These are phyloP conservation scores for Phoma sp. DNA, from an alignment of 2,329 filamentous ascomycete species.

Conservation along the genomic window DNA sequence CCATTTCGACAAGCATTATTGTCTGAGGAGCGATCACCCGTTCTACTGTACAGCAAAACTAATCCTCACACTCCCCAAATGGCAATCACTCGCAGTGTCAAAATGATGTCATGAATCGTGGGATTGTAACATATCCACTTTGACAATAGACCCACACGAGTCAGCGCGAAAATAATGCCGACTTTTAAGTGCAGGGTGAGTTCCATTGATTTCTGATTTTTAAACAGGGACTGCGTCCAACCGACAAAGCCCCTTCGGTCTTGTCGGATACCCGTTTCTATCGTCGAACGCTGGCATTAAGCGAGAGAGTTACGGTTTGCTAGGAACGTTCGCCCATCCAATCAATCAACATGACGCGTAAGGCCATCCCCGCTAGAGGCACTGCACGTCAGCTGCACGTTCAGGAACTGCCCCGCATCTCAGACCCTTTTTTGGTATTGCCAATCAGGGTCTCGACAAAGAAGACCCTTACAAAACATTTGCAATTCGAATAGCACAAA, in stretches of 20 bases:
- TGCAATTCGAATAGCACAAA: background rate
- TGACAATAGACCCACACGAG: background rate
- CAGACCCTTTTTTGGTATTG: background rate
- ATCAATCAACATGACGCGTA: background rate
- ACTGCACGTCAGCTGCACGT: slow-evolving; percentile 6
- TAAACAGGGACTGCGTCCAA: background rate
- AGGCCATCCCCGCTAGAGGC: slow-evolving; percentile 1
- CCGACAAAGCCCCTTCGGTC: background rate
- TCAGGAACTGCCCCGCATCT: slow-evolving; percentile 7
- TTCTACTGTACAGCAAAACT: background rate
- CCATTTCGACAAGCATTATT: background rate
- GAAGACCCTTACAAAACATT: background rate
- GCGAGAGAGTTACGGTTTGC: background rate
- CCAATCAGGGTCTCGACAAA: background rate
- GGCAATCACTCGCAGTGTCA: background rate
- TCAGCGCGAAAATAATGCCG: background rate
- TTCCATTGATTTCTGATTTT: background rate
- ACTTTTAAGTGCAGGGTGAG: background rate
- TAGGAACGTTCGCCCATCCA: background rate
- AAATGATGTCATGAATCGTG: slow-evolving; percentile 13
- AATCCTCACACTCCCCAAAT: background rate
- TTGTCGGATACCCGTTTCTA: background rate
- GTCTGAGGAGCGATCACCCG: background rate
- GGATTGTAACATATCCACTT: background rate
- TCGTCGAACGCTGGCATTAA: background rate